These are phyloP conservation scores for Annulohypoxylon moriforme DNA, from an alignment of 495 filamentous ascomycete species.

Conservation along the genomic window DNA sequence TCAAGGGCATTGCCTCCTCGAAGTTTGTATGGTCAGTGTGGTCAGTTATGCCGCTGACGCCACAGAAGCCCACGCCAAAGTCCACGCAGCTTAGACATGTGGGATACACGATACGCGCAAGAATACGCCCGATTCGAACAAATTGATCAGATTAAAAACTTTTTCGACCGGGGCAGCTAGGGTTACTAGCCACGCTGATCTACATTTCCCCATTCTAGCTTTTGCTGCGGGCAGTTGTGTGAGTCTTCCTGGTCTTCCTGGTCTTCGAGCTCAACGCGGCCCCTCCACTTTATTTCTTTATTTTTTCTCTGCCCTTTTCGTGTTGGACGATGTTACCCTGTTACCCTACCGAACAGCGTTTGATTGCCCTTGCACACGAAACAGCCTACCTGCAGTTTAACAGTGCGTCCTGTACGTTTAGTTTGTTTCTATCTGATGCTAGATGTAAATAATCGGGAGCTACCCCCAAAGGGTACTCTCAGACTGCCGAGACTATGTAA, in stretches of 20 bases:
- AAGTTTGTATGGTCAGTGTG: conserved; percentile 5
- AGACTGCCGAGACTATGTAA: conserved; percentile 12
- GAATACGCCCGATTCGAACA: conserved; percentile 23
- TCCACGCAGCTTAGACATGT: conserved; percentile 25
- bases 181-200: conserved; percentile 31
- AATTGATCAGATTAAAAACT: conserved; percentile 2
- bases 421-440: neutral
- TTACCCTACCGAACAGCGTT: conserved; percentile 11
- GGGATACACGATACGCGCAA: conserved; percentile 21
- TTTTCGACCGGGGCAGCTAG: neutral
- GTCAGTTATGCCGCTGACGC: conserved; percentile 11
- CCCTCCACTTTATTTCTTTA: conserved; percentile 13
- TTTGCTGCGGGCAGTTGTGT: conserved; percentile 9
- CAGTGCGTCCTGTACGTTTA: conserved; percentile 18
- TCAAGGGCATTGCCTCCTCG: conserved; percentile 34
- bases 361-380: conserved; percentile 36
- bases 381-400: conserved; percentile 12
- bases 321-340: neutral
- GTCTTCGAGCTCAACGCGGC: conserved; percentile 11
- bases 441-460: neutral
- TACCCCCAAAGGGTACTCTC: conserved; percentile 2
- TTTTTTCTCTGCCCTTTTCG: neutral
- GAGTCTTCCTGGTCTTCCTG: too few species aligned
- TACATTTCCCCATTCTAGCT: conserved; percentile 25
- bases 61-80: conserved; percentile 21